Evolutionary conservation across 1,284 basidiomycete species (phyloP).

Genomic region (Tilletiopsis washingtonensis): DNA sequence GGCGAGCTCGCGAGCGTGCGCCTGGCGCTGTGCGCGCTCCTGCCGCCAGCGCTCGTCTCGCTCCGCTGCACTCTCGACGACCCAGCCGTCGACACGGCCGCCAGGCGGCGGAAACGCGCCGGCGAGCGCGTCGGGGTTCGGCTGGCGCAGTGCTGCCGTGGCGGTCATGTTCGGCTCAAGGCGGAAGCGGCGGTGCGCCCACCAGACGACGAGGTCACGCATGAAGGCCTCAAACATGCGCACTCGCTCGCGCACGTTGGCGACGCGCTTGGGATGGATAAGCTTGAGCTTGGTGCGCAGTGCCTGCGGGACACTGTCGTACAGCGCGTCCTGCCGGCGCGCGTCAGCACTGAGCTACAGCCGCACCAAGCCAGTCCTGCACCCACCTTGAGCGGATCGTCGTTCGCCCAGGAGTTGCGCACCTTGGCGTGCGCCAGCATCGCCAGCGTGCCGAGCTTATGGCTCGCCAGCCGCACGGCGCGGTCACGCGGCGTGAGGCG

Average conservation of each 20-base stretch:
- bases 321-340: conserved; percentile 49
- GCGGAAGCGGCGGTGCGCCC: conserved; percentile 28
- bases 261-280: conserved; percentile 40
- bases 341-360: no score
- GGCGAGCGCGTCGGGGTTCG: conserved; percentile 28
- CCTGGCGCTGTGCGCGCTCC: conserved; percentile 9
- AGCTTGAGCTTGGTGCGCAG: conserved; percentile 34
- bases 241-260: conserved; percentile 40
- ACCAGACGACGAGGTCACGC: conserved; percentile 40
- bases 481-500: conserved; percentile 40
- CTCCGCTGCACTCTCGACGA: conserved; percentile 32
- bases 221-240: conserved; percentile 44
- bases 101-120: conserved; percentile 24
- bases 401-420: conserved; percentile 79
- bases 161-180: conserved; percentile 30
- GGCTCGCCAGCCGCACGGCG: conserved; percentile 31
- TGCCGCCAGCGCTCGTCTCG: conserved; percentile 29
- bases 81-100: conserved; percentile 40
- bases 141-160: conserved; percentile 38
- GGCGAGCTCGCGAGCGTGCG: not conserved
- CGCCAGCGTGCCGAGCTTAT: conserved; percentile 51
- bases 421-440: conserved; percentile 67
- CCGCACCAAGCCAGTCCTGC: no score
- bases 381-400: conserved; percentile 67
- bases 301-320: conserved; percentile 25